phyloP scores from a whole-genome alignment of 257 asterid species.

The Forsythia suspensa region DNA sequence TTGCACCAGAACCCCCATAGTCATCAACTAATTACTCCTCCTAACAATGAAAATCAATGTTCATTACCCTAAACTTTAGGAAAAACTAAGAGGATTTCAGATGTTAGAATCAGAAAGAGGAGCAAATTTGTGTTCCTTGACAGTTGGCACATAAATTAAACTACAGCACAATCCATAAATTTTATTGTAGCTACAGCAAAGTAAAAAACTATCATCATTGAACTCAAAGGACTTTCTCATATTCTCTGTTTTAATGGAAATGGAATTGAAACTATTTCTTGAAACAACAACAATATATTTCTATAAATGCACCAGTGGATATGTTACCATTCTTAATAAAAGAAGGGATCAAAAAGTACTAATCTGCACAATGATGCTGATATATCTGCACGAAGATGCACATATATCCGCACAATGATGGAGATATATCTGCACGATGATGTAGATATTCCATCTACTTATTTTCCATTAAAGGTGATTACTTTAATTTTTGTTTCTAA shows the following conservation, averaged over 20 bases:
- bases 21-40: background rate
- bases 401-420: background rate
- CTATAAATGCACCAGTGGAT: too few species aligned
- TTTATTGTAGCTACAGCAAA: background rate
- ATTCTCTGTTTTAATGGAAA: background rate
- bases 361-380: background rate
- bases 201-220: background rate
- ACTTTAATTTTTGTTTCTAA: too few species aligned
- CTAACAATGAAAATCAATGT: background rate
- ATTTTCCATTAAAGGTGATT: background rate
- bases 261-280: background rate
- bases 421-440: background rate
- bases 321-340: background rate
- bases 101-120: background rate
- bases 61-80: background rate
- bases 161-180: background rate
- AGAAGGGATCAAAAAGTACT: background rate
- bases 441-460: background rate
- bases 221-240: background rate
- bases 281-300: conserved; percentile 3
- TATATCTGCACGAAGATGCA: background rate
- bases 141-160: background rate
- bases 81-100: background rate
- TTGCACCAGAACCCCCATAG: background rate
- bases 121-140: background rate